Evolutionary conservation across 163 green algal species (phyloP), one percentile per base, ranked within the genome.

Genomic region (Scenedesmus sp.): DNA sequence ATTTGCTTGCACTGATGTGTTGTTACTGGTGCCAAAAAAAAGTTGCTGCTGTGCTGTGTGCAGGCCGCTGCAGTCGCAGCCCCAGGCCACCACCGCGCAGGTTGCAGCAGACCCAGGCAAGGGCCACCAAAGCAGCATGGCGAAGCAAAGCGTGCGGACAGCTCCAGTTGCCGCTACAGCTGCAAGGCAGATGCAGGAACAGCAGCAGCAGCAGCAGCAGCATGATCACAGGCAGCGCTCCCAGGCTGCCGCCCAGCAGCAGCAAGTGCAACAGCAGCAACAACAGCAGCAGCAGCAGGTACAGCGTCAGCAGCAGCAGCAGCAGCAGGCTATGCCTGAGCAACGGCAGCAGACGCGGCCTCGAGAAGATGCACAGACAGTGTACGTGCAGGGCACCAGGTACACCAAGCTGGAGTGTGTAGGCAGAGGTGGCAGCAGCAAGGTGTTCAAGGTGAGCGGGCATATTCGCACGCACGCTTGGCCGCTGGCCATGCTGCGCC

Each of bases 351-450:
- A 34, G 77, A 54, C 2, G 7, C 82, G 87, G 23, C 81, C 91
- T 12, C 73, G 82, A 9, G 91, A 92, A 56, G 91, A 92, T 54
- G 73, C 90, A 52, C 82, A 91, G 55, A 89, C 90, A 7, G 96
- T 99, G 60, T 95, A 96, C 46, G 96, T 98, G 81, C 93, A 96
- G 62, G 96, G 95, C 67, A 96, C 97, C 9, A 89, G 93, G 9
- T 99, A 99, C 94, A 96, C 96, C 89, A 99, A 99, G 95, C 96
- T 99, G 84, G 97, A 99, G 93, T 98, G 97, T 84, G 96, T 99
- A 18, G 98, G 98, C 1, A 95, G 97, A 16, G 98, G 98, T 4
- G 98, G 98, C 92, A 98, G 94, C 94, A 98, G 96, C 96, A 99
- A 99, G 94, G 98, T 99, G 12, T 99, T 97, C 93, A 99, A 99